Evolutionary conservation across 2,329 filamentous ascomycete species (phyloP).

Genomic region (Neurospora crassa): DNA sequence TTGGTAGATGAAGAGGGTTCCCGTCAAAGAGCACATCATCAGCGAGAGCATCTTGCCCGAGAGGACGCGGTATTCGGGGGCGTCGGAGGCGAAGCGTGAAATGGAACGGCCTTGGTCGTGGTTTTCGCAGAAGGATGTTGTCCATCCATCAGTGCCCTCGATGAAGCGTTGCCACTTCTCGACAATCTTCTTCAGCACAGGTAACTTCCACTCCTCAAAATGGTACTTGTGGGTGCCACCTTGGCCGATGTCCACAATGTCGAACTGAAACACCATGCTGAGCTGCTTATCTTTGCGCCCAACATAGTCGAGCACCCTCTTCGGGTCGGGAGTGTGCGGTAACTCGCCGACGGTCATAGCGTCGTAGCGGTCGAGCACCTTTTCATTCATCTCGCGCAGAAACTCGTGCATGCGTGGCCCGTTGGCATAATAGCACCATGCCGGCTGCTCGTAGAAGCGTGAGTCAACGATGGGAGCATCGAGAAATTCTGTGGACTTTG

Average conservation of each 20-base stretch:
- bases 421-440: constrained; percentile 51
- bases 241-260: constrained; percentile 51
- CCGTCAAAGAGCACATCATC: constrained; percentile 36
- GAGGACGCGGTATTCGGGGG: constrained; percentile 29
- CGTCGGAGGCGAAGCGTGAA: constrained; percentile 39
- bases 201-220: constrained; percentile 38
- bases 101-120: constrained; percentile 49
- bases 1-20: constrained; percentile 50
- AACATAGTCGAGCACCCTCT: constrained; percentile 50
- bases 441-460: constrained; percentile 40
- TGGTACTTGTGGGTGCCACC: constrained; percentile 43
- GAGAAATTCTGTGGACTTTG: constrained; percentile 48
- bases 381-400: constrained; percentile 52
- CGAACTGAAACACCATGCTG: constrained; percentile 62
- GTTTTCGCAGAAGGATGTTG: constrained; percentile 53
- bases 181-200: constrained; percentile 38
- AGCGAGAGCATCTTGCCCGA: constrained; percentile 45
- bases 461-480: constrained; percentile 47
- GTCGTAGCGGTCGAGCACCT: constrained; percentile 49
- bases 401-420: constrained; percentile 62
- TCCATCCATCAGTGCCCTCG: constrained; percentile 45
- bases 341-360: constrained; percentile 66
- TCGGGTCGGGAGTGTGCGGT: constrained; percentile 49
- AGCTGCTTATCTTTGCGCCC: constrained; percentile 48
- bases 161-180: constrained; percentile 42